Evolutionary conservation across 805 yeast species (phyloP).

Genomic region (Saccharomyces kudriavzevii): DNA sequence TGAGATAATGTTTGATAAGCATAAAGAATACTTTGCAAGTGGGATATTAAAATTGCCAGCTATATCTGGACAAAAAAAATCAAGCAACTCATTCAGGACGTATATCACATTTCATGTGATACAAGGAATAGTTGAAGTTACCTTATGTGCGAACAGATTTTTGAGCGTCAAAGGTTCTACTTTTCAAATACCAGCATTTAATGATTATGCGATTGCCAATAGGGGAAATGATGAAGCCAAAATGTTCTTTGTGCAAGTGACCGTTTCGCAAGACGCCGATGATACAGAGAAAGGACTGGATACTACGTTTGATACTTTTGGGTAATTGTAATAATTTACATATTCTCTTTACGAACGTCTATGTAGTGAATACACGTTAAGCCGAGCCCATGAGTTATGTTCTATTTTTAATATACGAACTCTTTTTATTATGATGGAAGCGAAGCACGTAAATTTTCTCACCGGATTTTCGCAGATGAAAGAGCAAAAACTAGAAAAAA

Average conservation of each 20-base stretch:
- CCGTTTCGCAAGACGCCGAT: slow-evolving; percentile 16
- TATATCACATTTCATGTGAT: slow-evolving; percentile 70
- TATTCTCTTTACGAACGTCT: not conserved
- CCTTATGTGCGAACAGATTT: slow-evolving; percentile 50
- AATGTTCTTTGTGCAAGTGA: slow-evolving; percentile 68
- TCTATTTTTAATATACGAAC: too few relatives aligned
- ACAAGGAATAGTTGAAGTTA: slow-evolving; percentile 61
- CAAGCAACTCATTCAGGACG: slow-evolving; percentile 49
- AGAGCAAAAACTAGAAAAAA: not conserved
- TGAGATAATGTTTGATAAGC: slow-evolving; percentile 56
- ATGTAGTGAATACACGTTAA: not conserved
- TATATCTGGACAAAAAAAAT: slow-evolving; percentile 52
- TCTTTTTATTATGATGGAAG: too few relatives aligned
- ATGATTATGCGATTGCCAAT: slow-evolving; percentile 61
- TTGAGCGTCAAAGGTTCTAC: slow-evolving; percentile 65
- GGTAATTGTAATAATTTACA: not conserved
- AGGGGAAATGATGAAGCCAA: slow-evolving; percentile 49
- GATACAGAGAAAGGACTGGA: not conserved
- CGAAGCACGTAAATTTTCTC: not conserved
- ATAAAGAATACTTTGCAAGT: slow-evolving; percentile 58
- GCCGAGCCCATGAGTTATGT: not conserved
- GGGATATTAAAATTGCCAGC: slow-evolving; percentile 64
- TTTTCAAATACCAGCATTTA: slow-evolving; percentile 73
- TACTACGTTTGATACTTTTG: not conserved
- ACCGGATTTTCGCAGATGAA: not conserved